Percentiles rank a stretch among this genome's conserved stretches.
These are phyloP conservation scores for Pholiota microspora DNA, from an alignment of 768 basidiomycete genomes.

Conservation along the genomic window DNA sequence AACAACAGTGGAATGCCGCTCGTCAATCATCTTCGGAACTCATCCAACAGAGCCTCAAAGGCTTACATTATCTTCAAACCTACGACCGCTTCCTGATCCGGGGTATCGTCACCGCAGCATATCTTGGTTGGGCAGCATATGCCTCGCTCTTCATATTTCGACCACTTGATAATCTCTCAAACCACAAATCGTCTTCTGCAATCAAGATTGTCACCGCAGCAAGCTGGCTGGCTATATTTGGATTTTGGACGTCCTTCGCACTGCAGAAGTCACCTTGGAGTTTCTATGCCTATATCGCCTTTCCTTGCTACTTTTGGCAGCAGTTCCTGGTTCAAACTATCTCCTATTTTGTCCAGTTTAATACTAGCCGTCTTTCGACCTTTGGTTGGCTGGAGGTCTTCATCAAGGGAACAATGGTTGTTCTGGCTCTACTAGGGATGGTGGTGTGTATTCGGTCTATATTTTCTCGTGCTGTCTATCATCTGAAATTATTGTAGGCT, in stretches of 20 bases:
- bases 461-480: neutral
- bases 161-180: slow-evolving; percentile 24
- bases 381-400: neutral
- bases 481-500: slow-evolving; percentile 39
- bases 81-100: slow-evolving; percentile 78
- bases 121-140: slow-evolving; percentile 77
- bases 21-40: slow-evolving; percentile 48
- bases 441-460: slow-evolving; percentile 48
- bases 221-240: slow-evolving; percentile 25
- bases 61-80: slow-evolving; percentile 79
- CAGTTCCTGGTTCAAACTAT: slow-evolving; percentile 39
- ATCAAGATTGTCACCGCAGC: slow-evolving; percentile 10
- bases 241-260: slow-evolving; percentile 51
- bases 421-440: slow-evolving; percentile 60
- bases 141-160: slow-evolving; percentile 57
- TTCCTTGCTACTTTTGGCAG: slow-evolving; percentile 79
- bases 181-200: neutral
- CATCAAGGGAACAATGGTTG: slow-evolving; percentile 29
- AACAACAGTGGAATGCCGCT: slow-evolving; percentile 45
- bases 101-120: slow-evolving; percentile 66
- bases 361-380: neutral
- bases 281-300: slow-evolving; percentile 73
- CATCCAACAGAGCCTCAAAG: slow-evolving; percentile 52
- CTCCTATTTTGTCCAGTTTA: slow-evolving; percentile 7
- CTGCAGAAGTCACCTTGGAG: slow-evolving; percentile 68